These are phyloP conservation scores for Agrocybe pediades DNA, from an alignment of 768 basidiomycete species.

Conservation along the genomic window DNA sequence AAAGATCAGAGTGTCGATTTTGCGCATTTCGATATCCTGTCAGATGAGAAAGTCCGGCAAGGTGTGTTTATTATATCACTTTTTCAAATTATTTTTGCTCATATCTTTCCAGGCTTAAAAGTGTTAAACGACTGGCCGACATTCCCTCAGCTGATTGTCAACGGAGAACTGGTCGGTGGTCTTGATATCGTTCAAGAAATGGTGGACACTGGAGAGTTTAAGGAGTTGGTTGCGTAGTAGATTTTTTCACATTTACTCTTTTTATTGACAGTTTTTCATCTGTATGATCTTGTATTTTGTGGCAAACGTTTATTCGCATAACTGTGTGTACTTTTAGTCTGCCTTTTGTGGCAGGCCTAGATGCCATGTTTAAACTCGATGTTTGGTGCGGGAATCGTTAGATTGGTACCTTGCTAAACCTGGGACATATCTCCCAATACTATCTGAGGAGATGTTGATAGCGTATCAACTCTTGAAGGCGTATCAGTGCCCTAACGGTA, in stretches of 20 bases:
- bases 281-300: constrained; percentile 4
- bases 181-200: constrained; percentile 92
- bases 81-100: neutral
- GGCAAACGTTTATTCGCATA: neutral
- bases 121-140: constrained; percentile 90
- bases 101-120: constrained; percentile 54
- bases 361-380: too few species aligned
- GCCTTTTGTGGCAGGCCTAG: too few species aligned
- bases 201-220: constrained; percentile 78
- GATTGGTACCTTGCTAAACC: too few species aligned
- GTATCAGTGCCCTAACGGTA: too few species aligned
- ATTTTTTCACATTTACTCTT: neutral
- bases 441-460: too few species aligned
- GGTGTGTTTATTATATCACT: constrained; percentile 44
- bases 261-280: constrained; percentile 8
- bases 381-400: too few species aligned
- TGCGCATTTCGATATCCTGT: constrained; percentile 80
- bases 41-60: constrained; percentile 80
- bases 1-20: constrained; percentile 66
- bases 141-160: constrained; percentile 82
- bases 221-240: constrained; percentile 38
- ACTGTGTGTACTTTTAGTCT: too few species aligned
- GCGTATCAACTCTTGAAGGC: too few species aligned
- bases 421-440: too few species aligned
- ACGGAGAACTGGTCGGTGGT: constrained; percentile 94